Evolutionary conservation across 2,329 filamentous ascomycete genomes (phyloP).

Genomic region (Penicillium rolfsii): DNA sequence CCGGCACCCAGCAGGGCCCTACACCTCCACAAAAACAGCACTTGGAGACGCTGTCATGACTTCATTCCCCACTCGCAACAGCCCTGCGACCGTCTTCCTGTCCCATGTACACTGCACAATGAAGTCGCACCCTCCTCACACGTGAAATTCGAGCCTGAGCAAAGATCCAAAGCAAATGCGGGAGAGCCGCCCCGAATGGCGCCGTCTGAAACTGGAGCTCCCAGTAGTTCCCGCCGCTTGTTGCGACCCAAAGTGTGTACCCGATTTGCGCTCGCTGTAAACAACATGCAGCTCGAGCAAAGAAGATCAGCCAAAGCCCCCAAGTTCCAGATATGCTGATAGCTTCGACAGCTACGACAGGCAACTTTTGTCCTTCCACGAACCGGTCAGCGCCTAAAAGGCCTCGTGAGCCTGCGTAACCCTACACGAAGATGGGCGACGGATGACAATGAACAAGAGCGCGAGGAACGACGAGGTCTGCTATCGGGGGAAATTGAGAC

Average conservation of each 20-base stretch:
- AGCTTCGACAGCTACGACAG: constrained; percentile 65
- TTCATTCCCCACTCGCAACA: constrained; percentile 1
- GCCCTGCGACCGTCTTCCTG: neutral
- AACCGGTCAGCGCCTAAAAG: constrained; percentile 82
- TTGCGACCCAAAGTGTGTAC: constrained; percentile 40
- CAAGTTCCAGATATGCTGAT: constrained; percentile 7
- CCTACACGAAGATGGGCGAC: constrained; percentile 40
- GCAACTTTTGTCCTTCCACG: constrained; percentile 84
- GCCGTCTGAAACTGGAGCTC: constrained; percentile 31
- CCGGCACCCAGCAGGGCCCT: neutral
- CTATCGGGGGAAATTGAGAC: constrained; percentile 33
- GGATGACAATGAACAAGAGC: constrained; percentile 14
- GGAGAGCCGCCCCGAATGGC: constrained; percentile 30
- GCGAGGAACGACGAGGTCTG: constrained; percentile 45
- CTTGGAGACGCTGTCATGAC: neutral
- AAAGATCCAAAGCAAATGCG: constrained; percentile 4
- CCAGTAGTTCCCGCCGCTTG: constrained; percentile 37
- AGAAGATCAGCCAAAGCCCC: neutral
- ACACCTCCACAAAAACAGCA: neutral
- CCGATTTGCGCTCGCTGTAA: neutral
- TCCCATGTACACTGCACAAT: constrained; percentile 11
- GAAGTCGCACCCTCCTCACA: constrained; percentile 13
- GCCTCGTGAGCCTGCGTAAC: constrained; percentile 74
- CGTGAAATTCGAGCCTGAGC: constrained; percentile 10
- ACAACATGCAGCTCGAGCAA: neutral